Percentiles rank a stretch among this genome's conserved stretches.
Conservation (phyloP, 2,329 filamentous ascomycete genomes). For the Sporothrix luriei region DNA sequence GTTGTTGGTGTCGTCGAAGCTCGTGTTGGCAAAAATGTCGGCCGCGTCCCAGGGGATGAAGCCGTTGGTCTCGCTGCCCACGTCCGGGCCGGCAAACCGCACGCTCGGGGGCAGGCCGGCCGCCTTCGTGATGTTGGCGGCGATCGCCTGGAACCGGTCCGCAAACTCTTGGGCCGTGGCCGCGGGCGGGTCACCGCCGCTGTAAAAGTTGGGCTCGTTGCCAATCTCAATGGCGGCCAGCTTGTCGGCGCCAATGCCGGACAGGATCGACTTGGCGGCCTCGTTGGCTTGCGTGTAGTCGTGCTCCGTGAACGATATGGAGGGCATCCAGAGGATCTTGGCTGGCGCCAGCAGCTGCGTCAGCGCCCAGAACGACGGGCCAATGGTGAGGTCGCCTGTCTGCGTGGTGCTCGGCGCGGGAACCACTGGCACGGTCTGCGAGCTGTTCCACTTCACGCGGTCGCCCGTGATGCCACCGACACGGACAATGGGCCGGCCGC, state of each 20-base stretch:
- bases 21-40: constrained; percentile 1
- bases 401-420: constrained; percentile 1
- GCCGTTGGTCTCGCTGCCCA: constrained; percentile 14
- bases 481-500: constrained; percentile 10
- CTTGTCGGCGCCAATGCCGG: constrained; percentile 16
- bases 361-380: constrained; percentile 5
- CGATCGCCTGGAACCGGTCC: constrained; percentile 15
- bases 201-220: constrained; percentile 24
- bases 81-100: constrained; percentile 1
- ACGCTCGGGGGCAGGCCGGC: background rate
- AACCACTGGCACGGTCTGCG: background rate
- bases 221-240: constrained; percentile 25
- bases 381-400: constrained; percentile 11
- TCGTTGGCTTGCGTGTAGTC: constrained; percentile 3
- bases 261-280: constrained; percentile 17
- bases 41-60: background rate
- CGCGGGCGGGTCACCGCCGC: background rate
- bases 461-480: constrained; percentile 17
- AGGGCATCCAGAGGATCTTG: constrained; percentile 9
- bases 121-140: constrained; percentile 17
- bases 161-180: constrained; percentile 18
- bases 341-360: constrained; percentile 4
- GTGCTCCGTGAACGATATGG: constrained; percentile 7
- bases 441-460: constrained; percentile 6
- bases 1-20: constrained; percentile 13